Percentiles rank a stretch among this genome's conserved stretches.
These are phyloP conservation scores for Stachybotrys chartarum DNA, from an alignment of 2,329 filamentous ascomycete genomes.

Conservation along the genomic window DNA sequence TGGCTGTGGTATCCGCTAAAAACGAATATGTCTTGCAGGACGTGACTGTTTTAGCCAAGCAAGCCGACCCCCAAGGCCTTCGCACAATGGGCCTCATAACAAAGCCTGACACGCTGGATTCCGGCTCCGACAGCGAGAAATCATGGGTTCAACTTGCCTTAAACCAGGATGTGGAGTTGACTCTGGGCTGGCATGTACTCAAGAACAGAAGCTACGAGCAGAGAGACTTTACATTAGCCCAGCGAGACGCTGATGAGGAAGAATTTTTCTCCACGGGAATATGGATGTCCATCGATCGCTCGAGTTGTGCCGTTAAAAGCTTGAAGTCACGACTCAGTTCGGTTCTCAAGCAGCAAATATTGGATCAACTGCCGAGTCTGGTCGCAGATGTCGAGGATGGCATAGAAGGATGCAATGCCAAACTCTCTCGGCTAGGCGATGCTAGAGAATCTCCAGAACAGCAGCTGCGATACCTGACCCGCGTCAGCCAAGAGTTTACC, in stretches of 20 bases:
- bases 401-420: slow-evolving; percentile 11
- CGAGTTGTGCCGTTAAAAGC: slow-evolving; percentile 12
- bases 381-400: slow-evolving; percentile 19
- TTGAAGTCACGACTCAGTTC: slow-evolving; percentile 17
- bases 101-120: slow-evolving; percentile 7
- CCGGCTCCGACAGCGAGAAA: slow-evolving; percentile 3
- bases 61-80: neutral
- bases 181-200: slow-evolving; percentile 12
- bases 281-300: slow-evolving; percentile 7
- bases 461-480: slow-evolving; percentile 12
- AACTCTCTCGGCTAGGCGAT: slow-evolving; percentile 15
- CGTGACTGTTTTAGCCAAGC: neutral
- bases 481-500: slow-evolving; percentile 13
- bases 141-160: slow-evolving; percentile 3
- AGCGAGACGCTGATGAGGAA: slow-evolving; percentile 8
- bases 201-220: slow-evolving; percentile 10
- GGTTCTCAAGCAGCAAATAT: slow-evolving; percentile 20
- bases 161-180: slow-evolving; percentile 4
- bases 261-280: slow-evolving; percentile 10
- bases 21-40: slow-evolving; percentile 22
- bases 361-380: slow-evolving; percentile 20
- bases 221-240: slow-evolving; percentile 3
- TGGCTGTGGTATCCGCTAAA: slow-evolving; percentile 33
- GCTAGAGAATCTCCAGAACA: slow-evolving; percentile 4
- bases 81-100: slow-evolving; percentile 10